Conservation (phyloP, 1,139 yeast genomes). For the Groenewaldozyma sp. region DNA sequence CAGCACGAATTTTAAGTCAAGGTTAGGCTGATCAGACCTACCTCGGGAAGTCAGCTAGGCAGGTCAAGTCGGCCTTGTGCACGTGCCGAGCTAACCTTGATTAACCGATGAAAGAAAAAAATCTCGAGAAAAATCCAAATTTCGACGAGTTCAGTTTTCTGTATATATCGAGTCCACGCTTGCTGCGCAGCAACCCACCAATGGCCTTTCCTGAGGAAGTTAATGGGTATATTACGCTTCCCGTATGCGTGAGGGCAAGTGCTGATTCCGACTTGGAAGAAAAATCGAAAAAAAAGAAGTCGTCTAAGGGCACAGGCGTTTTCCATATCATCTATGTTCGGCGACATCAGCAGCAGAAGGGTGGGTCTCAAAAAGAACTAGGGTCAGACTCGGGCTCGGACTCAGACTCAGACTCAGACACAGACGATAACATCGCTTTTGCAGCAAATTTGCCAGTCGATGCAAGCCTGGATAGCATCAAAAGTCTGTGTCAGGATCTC, state of each 20-base stretch:
- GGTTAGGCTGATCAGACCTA: no score
- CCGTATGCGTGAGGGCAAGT: slow-evolving; percentile 35
- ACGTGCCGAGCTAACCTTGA: no score
- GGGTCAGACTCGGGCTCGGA: slow-evolving; percentile 13
- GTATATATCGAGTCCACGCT: background rate
- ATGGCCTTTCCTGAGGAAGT: slow-evolving; percentile 17
- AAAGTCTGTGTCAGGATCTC: slow-evolving; percentile 49
- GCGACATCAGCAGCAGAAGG: slow-evolving; percentile 18
- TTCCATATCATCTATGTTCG: slow-evolving; percentile 25
- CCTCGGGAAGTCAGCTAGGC: no score
- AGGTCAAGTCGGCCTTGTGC: no score
- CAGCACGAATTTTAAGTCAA: no score
- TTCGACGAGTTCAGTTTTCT: background rate
- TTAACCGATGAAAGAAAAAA: no score
- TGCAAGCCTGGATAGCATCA: slow-evolving; percentile 44
- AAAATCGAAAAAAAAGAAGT: background rate
- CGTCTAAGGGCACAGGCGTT: slow-evolving; percentile 6
- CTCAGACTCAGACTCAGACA: slow-evolving; percentile 27
- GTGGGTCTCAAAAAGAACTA: background rate
- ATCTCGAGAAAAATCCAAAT: background rate
- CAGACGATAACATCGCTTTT: slow-evolving; percentile 50
- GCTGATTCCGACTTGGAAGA: slow-evolving; percentile 8
- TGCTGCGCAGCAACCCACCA: background rate
- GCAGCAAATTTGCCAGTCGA: slow-evolving; percentile 68
- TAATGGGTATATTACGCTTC: slow-evolving; percentile 48